A percentile compares a stretch with the other conserved stretches of the same genome.
These are phyloP conservation scores for Puccinia triticina DNA, from an alignment of 1,284 basidiomycete species.

Conservation along the genomic window DNA sequence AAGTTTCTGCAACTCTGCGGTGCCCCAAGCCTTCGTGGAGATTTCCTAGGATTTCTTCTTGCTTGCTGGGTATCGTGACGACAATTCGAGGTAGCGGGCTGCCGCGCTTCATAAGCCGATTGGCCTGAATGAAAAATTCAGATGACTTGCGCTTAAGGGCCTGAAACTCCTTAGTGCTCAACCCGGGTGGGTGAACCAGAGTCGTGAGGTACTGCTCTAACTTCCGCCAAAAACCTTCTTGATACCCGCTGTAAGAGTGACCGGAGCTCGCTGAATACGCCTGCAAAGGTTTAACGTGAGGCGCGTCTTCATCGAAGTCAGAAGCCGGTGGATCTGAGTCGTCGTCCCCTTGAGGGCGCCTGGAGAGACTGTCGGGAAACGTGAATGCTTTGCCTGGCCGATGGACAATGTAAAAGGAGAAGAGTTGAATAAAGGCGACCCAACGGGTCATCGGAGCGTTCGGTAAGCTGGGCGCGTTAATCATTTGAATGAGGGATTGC, in stretches of 20 bases:
- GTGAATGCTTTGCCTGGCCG: constrained; percentile 11
- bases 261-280: too few relatives aligned
- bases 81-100: neutral
- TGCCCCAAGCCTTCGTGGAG: constrained; percentile 6
- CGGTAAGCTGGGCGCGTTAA: neutral
- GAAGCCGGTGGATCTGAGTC: neutral
- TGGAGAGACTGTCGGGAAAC: constrained; percentile 20
- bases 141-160: neutral
- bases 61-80: neutral
- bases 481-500: constrained; percentile 35
- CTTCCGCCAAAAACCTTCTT: neutral
- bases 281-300: neutral
- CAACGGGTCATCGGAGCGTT: constrained; percentile 4
- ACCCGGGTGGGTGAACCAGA: neutral
- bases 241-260: too few relatives aligned
- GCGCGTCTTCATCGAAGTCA: constrained; percentile 38
- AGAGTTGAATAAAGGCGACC: constrained; percentile 30
- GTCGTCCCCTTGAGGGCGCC: neutral
- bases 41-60: neutral
- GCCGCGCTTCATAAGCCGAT: neutral
- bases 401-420: constrained; percentile 27
- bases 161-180: neutral
- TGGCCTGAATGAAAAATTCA: neutral
- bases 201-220: neutral
- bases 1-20: neutral